Conservation (phyloP, 441 rosid species). For the Raphanus hybrid region DNA sequence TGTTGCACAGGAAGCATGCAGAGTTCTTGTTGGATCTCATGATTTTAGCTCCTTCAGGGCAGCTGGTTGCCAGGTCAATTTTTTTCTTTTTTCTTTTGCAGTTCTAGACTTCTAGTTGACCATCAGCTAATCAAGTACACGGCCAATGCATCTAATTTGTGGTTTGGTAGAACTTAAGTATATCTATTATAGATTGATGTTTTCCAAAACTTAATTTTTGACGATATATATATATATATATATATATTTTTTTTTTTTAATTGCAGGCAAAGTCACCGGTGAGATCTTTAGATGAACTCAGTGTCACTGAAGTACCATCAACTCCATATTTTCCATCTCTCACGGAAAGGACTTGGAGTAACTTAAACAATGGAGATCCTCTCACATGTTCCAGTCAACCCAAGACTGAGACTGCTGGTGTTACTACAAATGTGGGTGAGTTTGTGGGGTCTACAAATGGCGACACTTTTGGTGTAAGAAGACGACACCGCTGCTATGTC, state of each 20-base stretch:
- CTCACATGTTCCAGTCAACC: slow-evolving; percentile 38
- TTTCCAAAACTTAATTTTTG: not conserved
- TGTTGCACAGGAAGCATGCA: slow-evolving; percentile 86
- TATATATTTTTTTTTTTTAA: not conserved
- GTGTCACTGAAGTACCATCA: slow-evolving; percentile 68
- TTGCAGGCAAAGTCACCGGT: slow-evolving; percentile 87
- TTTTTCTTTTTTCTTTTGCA: slow-evolving; percentile 8
- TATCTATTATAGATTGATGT: slow-evolving; percentile 6
- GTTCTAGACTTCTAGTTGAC: too few species aligned
- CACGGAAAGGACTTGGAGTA: slow-evolving; percentile 48
- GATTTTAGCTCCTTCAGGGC: slow-evolving; percentile 99
- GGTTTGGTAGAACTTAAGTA: slow-evolving; percentile 5
- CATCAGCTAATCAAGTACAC: too few species aligned
- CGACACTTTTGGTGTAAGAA: slow-evolving; percentile 54
- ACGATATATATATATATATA: not conserved
- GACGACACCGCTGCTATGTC: slow-evolving; percentile 66
- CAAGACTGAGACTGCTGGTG: slow-evolving; percentile 31
- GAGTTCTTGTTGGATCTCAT: slow-evolving; percentile 81
- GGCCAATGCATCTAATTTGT: slow-evolving; percentile 1
- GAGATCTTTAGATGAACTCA: slow-evolving; percentile 81
- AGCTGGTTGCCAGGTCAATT: slow-evolving; percentile 81
- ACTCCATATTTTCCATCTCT: slow-evolving; percentile 74
- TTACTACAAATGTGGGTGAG: slow-evolving; percentile 30
- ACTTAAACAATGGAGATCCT: slow-evolving; percentile 42
- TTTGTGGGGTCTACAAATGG: slow-evolving; percentile 19